Conservation (phyloP, 2,329 filamentous ascomycete genomes). For the Fusarium praegraminearum region DNA sequence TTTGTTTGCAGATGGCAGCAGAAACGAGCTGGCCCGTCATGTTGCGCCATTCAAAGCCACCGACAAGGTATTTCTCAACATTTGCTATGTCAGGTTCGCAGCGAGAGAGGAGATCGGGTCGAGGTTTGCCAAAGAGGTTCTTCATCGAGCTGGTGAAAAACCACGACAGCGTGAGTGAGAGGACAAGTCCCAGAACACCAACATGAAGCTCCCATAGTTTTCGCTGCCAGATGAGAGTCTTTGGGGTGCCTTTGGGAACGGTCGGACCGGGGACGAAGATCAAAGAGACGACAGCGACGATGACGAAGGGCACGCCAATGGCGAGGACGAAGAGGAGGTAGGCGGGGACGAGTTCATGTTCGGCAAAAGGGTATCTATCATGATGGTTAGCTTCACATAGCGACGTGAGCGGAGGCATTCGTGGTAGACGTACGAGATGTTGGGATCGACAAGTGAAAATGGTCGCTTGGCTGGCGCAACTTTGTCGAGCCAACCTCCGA, state of each 20-base stretch:
- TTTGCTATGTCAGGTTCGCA: conserved; percentile 81
- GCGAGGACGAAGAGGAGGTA: conserved; percentile 73
- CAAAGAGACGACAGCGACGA: conserved; percentile 77
- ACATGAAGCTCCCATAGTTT: conserved; percentile 93
- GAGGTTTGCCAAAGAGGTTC: conserved; percentile 75
- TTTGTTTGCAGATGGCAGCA: conserved; percentile 79
- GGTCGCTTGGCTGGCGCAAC: conserved; percentile 74
- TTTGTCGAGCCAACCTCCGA: conserved; percentile 69
- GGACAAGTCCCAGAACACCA: conserved; percentile 83
- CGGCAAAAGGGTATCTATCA: conserved; percentile 74
- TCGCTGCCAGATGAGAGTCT: conserved; percentile 76
- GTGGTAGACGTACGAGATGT: conserved; percentile 72
- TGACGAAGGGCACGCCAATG: conserved; percentile 71
- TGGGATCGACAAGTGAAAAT: conserved; percentile 77
- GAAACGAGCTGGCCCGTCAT: conserved; percentile 76
- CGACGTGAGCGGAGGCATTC: not conserved
- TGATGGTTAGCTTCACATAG: conserved; percentile 10
- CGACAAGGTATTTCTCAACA: conserved; percentile 70
- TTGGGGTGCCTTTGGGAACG: conserved; percentile 71
- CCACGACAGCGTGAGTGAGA: conserved; percentile 78
- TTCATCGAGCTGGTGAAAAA: conserved; percentile 90
- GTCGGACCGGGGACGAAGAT: conserved; percentile 79
- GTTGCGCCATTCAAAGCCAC: conserved; percentile 66
- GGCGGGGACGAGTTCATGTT: conserved; percentile 78
- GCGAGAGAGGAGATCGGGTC: conserved; percentile 84